Conservation (phyloP, 495 filamentous ascomycete genomes). For the Penicillium flavigenum region DNA sequence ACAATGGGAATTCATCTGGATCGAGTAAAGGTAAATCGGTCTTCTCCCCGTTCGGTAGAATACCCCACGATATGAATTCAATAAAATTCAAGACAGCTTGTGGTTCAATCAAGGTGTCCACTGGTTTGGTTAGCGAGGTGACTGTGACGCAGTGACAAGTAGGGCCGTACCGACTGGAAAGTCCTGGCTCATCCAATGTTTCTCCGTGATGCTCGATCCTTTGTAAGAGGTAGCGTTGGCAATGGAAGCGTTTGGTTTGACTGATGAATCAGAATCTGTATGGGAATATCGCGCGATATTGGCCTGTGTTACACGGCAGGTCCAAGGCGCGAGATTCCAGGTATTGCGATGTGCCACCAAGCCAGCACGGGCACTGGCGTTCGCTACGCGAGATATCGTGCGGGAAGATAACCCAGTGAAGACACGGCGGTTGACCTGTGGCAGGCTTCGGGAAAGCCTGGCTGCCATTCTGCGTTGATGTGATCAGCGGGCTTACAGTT, state of each 20-base stretch:
- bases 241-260: neutral
- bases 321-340: conserved; percentile 9
- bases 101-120: conserved; percentile 10
- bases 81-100: conserved; percentile 9
- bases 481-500: neutral
- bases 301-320: conserved; percentile 9
- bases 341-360: conserved; percentile 5
- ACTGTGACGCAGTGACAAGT: neutral
- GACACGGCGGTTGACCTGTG: conserved; percentile 8
- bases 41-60: conserved; percentile 13
- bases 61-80: conserved; percentile 6
- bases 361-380: neutral
- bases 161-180: conserved; percentile 1
- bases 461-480: conserved; percentile 7
- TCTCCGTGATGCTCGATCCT: conserved; percentile 11
- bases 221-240: conserved; percentile 2
- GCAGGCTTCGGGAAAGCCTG: conserved; percentile 14
- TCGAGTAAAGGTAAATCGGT: conserved; percentile 11
- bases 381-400: conserved; percentile 1
- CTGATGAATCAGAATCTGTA: conserved; percentile 9
- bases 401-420: conserved; percentile 6
- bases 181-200: conserved; percentile 14
- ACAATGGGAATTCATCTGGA: conserved; percentile 10
- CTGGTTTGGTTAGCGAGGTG: conserved; percentile 9
- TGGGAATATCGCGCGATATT: conserved; percentile 12